Evolutionary conservation across 1,284 basidiomycete genomes (phyloP), one percentile per base, ranked within the genome.

Genomic region (Leccinum subrobustum): DNA sequence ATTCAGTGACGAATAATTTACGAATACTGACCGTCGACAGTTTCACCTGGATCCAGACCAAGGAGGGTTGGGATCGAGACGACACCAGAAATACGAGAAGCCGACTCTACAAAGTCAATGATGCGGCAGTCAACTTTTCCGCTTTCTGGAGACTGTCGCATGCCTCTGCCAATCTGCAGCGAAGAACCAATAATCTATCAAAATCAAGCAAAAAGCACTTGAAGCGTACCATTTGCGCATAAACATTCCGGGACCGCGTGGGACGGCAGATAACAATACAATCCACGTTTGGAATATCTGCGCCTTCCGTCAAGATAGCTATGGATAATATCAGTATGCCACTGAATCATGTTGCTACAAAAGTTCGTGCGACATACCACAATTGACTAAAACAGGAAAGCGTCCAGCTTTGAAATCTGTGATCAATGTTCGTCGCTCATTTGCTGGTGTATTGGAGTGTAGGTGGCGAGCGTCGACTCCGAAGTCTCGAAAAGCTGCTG

Each of bases 301-400:
- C 84, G 1, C 95, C 95, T 77, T 97, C 95, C 0, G 94, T 96
- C 65, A 98, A 79, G 56, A 98, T 92, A 25, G 91, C 92, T 93
- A 57, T 20, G 29, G 27, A 56, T 58, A 60, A 54, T 58, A 37
- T 29, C 20, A 16, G 44, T 57, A 57, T 59, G 47, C 58, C 33
- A 27, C 18, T 52, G n/a, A 25, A 20, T 47, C 6, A 1, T 51
- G 20, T 50, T 16, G 11, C 47, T 18, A 47, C 16, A 47, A 18
- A 56, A 39, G 18, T 5, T 58, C 25, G 33, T 6, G 51, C 18
- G 18, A 75, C 83, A 53, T 60, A 92, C 93, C 91, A 71, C 96
- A 98, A 71, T 98, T 98, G 56, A 98, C 77, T 37, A 99, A 79
- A 0, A 99, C 93, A 4, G 95, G 93, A 68, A 88, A 98, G 57